Evolutionary conservation across 495 filamentous ascomycete genomes (phyloP), one percentile per base, ranked within the genome.

Genomic region (Paragyromitra xinjiangensis): DNA sequence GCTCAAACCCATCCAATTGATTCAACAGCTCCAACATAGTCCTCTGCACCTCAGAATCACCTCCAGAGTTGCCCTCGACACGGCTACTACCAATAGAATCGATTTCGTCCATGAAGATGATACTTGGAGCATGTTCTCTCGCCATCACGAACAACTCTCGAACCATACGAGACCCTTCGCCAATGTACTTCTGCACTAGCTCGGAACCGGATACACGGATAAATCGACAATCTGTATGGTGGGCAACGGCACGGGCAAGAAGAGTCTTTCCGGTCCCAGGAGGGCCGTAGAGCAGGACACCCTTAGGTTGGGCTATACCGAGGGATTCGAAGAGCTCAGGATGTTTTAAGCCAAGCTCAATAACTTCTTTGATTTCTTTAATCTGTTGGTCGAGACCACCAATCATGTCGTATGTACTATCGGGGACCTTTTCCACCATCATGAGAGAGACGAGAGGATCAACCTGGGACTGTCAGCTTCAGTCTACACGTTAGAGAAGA

Each of bases 101-200:
- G 85, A 99, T 98, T 84, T 99, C 95, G 85, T 99, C 95, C 95
- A 99, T 99, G 87, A 99, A 99, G 85, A 99, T 99, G 83, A 99
- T 99, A 81, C 93, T 96, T n/a, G 95, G 95, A 0, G 95, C 96
- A 82, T 99, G 96, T 84, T 99, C 95, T 83, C 95, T 89, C 19
- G 95, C 95, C 95, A 99, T 99, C 82, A 98, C 93, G 86, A 99
- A 99, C 19, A 99, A 87, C 85, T 99, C 95, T 67, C 95, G 93
- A 68, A 99, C 95, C 95, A 99, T 99, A 68, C 95, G 92, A 81
- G 92, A 94, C 81, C 95, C 95, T 84, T 99, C 95, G 78, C 96
- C 95, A 72, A 99, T 98, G 84, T 99, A 99, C 84, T 99, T 99
- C 83, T 99, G 95, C 63, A 99, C 95, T 80, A 99, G 85, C 83